Conservation (phyloP, 257 asterid species). For the Capsicum rhomboideum region DNA sequence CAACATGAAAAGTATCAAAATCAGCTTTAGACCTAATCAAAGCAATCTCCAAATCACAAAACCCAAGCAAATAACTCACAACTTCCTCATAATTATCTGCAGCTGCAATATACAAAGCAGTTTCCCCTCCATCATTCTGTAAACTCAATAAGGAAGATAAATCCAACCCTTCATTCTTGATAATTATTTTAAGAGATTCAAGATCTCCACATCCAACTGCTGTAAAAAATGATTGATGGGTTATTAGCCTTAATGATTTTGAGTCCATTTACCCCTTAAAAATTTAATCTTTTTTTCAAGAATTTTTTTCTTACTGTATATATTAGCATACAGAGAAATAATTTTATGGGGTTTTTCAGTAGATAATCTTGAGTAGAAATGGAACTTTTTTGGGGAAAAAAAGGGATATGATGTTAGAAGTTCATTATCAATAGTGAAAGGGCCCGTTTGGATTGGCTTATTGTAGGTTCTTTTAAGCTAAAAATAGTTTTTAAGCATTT, state of each 20-base stretch:
- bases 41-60: slow-evolving; percentile 58
- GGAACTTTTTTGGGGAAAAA: too few species aligned
- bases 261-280: slow-evolving; percentile 48
- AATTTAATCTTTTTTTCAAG: neutral
- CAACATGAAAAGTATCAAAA: slow-evolving; percentile 71
- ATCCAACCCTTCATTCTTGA: slow-evolving; percentile 56
- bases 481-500: too few species aligned
- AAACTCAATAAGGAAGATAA: slow-evolving; percentile 51
- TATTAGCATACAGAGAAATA: neutral
- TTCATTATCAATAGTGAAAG: too few species aligned
- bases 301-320: too few species aligned
- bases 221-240: slow-evolving; percentile 81
- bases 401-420: too few species aligned
- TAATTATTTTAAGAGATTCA: slow-evolving; percentile 39
- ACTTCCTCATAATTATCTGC: slow-evolving; percentile 45
- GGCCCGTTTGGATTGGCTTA: too few species aligned
- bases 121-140: slow-evolving; percentile 70
- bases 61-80: slow-evolving; percentile 50
- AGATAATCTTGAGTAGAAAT: too few species aligned
- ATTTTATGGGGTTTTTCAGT: neutral
- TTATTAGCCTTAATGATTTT: slow-evolving; percentile 61
- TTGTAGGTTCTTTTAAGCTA: too few species aligned
- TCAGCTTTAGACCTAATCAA: slow-evolving; percentile 71
- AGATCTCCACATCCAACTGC: slow-evolving; percentile 77
- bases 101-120: slow-evolving; percentile 72